Conservation (phyloP, 179 eudicot species). For the Silene coronaria region DNA sequence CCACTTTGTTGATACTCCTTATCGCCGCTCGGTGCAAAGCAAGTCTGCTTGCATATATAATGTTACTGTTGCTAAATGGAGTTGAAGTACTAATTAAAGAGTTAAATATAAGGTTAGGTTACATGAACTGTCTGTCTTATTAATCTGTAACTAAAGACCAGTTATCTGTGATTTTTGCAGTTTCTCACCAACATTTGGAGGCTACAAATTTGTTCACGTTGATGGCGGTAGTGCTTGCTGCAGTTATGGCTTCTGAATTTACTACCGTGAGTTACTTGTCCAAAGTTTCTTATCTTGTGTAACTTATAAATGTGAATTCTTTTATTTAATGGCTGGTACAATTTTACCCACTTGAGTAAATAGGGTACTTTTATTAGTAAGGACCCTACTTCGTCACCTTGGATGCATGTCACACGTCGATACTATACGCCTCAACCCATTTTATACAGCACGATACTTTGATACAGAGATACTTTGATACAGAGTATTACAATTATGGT, state of each 20-base stretch:
- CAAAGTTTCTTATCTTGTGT: slow-evolving; percentile 8
- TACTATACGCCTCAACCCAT: neutral
- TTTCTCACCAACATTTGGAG: slow-evolving; percentile 4
- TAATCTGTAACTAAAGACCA: neutral
- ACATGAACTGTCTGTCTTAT: neutral
- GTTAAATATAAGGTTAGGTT: neutral
- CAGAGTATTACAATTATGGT: neutral
- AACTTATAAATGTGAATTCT: neutral
- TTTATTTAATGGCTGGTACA: neutral
- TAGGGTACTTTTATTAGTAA: neutral
- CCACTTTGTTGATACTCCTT: too few relatives aligned
- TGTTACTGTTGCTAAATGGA: neutral
- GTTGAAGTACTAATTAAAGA: neutral
- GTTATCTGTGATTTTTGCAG: neutral
- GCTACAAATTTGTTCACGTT: neutral
- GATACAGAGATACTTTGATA: neutral
- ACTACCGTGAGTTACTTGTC: neutral
- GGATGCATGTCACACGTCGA: neutral
- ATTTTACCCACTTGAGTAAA: neutral
- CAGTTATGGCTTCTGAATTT: slow-evolving; percentile 2
- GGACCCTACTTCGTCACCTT: neutral
- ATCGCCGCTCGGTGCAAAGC: too few relatives aligned
- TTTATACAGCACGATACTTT: neutral
- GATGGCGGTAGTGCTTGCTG: neutral
- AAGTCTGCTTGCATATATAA: too few relatives aligned